phyloP scores from a whole-genome alignment of 2,329 filamentous ascomycete genomes.

The Aureobasidium melanogenum region DNA sequence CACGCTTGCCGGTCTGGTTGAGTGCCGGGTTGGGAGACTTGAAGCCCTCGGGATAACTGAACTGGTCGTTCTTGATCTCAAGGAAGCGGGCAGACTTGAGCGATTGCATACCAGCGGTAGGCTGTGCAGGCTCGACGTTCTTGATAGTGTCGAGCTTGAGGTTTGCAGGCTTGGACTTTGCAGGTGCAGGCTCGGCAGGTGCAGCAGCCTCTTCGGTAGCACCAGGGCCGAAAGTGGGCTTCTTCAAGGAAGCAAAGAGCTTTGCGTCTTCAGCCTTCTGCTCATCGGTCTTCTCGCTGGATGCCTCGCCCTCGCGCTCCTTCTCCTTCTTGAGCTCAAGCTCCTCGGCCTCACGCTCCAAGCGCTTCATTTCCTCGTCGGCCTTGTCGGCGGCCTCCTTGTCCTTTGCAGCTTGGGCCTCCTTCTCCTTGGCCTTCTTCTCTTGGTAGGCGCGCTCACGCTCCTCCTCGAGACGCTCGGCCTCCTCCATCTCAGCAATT shows the following conservation, averaged over 20 bases:
- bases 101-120: constrained; percentile 86
- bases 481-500: constrained; percentile 53
- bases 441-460: constrained; percentile 64
- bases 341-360: constrained; percentile 41
- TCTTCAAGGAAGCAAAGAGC: constrained; percentile 41
- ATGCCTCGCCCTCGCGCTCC: constrained; percentile 21
- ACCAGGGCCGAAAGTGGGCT: constrained; percentile 39
- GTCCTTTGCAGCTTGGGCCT: constrained; percentile 42
- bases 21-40: constrained; percentile 85
- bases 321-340: constrained; percentile 36
- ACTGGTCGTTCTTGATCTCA: constrained; percentile 60
- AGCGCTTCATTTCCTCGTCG: constrained; percentile 44
- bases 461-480: constrained; percentile 46
- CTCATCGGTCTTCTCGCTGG: constrained; percentile 16
- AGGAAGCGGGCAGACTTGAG: constrained; percentile 88
- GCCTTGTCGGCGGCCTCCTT: constrained; percentile 42
- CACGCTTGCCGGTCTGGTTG: constrained; percentile 74
- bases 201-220: constrained; percentile 23
- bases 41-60: constrained; percentile 76
- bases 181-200: constrained; percentile 34
- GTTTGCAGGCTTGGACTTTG: constrained; percentile 75
- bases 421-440: constrained; percentile 55
- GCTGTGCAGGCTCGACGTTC: constrained; percentile 80
- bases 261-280: constrained; percentile 34
- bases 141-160: constrained; percentile 86